Base-by-base conservation (phyloP, 1,284 basidiomycete genomes). In the Schizophyllum amplum region DNA sequence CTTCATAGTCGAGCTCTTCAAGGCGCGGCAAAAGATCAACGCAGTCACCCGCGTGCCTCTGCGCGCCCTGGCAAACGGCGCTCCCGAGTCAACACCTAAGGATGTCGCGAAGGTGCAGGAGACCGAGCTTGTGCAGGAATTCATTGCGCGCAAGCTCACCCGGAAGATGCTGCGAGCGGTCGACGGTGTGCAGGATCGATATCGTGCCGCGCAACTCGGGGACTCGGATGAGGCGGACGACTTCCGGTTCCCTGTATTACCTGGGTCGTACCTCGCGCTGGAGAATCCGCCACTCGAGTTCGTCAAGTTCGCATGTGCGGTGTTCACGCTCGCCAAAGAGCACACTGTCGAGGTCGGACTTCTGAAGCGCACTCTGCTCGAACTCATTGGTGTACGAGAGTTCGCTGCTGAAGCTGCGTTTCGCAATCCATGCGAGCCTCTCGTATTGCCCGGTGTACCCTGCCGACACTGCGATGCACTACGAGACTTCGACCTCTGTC, bases 401-500 rank as follows among this genome's bases (percentile, higher is more conserved):
- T 98, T 98, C 69, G 84, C 92, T 13, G 75, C 74, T 47, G 90
- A 93, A 53, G 94, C 94, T 1, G 71, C 79, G 0, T 98, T 95
- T 77, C 83, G 84, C 57, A 96, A 98, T 67, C 96, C 96, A 0
- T 98, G 96, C 74, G 90, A 97, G 66, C 86, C 93, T 2, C 82
- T 98, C 60, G 88, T 89, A 63, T 72, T 98, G 24, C 80, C 87
- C 23, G 92, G 92, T 68, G 90, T 98, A 24, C 90, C 95, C 24
- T 99, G 97, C 70, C 83, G 82, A 55, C 84, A 89, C 66, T 99
- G 97, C 74, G 95, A 95, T 70, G 77, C 81, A 22, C 82, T 96
- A 59, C 84, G 92, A 20, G 93, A 95, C 69, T 90, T 99, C 63
- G 96, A 99, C 69, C 88, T 98, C 63, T 97, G 94, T 68, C 83